Base-by-base conservation (phyloP, 73 alveolate species). In the Stentor roeselii region DNA sequence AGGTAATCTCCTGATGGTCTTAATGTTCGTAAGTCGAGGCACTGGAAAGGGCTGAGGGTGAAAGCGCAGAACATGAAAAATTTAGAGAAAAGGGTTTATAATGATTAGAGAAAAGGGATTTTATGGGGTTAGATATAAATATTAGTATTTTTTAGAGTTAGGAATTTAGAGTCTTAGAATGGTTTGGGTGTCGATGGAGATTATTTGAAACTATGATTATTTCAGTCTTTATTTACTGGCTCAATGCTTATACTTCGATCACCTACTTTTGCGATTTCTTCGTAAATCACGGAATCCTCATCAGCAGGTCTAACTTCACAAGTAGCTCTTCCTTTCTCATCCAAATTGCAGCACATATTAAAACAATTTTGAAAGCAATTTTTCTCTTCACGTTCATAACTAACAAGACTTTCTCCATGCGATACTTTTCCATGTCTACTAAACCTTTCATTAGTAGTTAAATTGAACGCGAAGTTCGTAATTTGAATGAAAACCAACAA, bases 401-500 rank as follows among this genome's bases (percentile, higher is more conserved):
- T 21, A 1, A 21, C 80, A 1, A 32, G 37, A 2, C 80, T 67
- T 67, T 67, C 80, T 30, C 37, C 41, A 67, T 34, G 21, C 14
- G 42, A 31, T 27, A 31, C 36, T 78, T 40, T 35, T 27, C 35
- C 59, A 15, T 78, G 37, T 82, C 34, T 67, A 21, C 42, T 27
- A 67, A 67, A 67, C 80, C 80, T 67, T 2, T 67, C 80, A 67
- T 67, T 67, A 1, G 80, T 67, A 1, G 80, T 67, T 40, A 67
- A 27, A 2, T 67, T 67, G 15, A 27, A 27, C 21, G 42, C 21
- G 41, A 67, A 67, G 41, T 67, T 67, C 41, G 21, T 36, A 67
- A 27, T 27, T 15, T 67, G 80, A 0, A 67, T 32, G 11, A 32
- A 1, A 14, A 67, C 37, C 14, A 67, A 34, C 2, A 67, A n/a